Evolutionary conservation across 257 asterid genomes (phyloP).

Genomic region (Solanum clarkiae): DNA sequence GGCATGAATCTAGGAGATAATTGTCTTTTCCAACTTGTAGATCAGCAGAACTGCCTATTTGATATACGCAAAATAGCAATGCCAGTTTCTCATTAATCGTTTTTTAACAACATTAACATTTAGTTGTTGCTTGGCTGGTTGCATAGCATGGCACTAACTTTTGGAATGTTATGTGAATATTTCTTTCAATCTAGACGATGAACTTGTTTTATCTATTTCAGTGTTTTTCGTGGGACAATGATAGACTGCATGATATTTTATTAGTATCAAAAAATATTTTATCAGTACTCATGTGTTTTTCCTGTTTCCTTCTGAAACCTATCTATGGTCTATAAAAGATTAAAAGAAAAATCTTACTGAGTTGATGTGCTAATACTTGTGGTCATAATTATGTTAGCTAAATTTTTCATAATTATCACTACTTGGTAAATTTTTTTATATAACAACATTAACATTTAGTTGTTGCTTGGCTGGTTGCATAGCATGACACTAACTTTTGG

Average conservation of each 20-base stretch:
- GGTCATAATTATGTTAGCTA: too few species aligned
- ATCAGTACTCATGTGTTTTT: too few species aligned
- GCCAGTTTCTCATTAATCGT: neutral
- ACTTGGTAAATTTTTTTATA: too few species aligned
- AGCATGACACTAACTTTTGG: neutral
- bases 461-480: neutral
- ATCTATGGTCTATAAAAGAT: too few species aligned
- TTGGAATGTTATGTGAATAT: neutral
- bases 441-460: neutral
- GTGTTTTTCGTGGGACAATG: too few species aligned
- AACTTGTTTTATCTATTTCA: too few species aligned
- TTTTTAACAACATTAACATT: neutral
- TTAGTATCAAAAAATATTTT: too few species aligned
- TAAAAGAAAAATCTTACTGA: too few species aligned
- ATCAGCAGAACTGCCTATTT: neutral
- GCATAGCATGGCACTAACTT: neutral
- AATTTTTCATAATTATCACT: too few species aligned
- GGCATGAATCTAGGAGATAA: constrained; percentile 6
- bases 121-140: neutral
- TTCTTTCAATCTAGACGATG: neutral
- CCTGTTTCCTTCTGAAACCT: too few species aligned
- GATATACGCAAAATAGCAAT: neutral
- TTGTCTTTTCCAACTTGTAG: neutral
- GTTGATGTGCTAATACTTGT: too few species aligned
- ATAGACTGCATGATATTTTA: too few species aligned